Base-by-base conservation (phyloP, 2,329 filamentous ascomycete species). In the Alternaria consortialis region DNA sequence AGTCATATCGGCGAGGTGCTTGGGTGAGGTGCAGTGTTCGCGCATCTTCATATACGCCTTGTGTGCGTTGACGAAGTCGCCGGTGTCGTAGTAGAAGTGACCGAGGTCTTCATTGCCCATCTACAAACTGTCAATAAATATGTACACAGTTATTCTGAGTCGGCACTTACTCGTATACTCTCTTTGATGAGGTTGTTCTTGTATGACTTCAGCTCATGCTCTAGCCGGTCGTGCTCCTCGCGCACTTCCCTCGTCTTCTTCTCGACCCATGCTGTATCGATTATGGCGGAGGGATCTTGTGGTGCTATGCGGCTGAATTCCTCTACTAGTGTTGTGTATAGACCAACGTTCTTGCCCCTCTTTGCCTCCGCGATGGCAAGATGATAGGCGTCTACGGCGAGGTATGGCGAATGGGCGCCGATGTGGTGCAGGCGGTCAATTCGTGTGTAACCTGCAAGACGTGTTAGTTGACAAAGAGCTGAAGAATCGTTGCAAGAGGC, bases 111-210 rank as follows among this genome's bases (percentile, higher is more conserved):
- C 93, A 71, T 97, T 91, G 44, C 93, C 94, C 89, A 98, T 97
- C 92, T 97, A 69, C 17, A 39, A 1, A n/a, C 13, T 34, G 52
- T 68, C 20, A 70, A 62, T 46, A 12, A 43, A 25, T 6, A 11
- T 0, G 1, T 2, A 6, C 2, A 11, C 1, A 5, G 37, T 7
- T 4, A 17, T 8, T 56, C 62, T 46, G 2, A 13, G 40, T 25
- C 15, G 9, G n/a, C 8, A 63, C 71, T 74, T 84, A 96, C 93
- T 69, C 94, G 83, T 72, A 98, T 97, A 81, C 93, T 97, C 81
- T 99, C 95, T 77, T 97, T 97, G 71, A 99, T 93, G 43, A 98
- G 82, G 72, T 98, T 99, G 76, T 97, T 97, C 80, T 95, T 97
- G 80, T 98, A 98, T 1, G 90, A 90, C 78, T 93, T 94, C 20